A percentile compares a stretch with the other conserved stretches of the same genome.
Conservation (phyloP, 2,329 filamentous ascomycete species). For the Westerdykella sp. region DNA sequence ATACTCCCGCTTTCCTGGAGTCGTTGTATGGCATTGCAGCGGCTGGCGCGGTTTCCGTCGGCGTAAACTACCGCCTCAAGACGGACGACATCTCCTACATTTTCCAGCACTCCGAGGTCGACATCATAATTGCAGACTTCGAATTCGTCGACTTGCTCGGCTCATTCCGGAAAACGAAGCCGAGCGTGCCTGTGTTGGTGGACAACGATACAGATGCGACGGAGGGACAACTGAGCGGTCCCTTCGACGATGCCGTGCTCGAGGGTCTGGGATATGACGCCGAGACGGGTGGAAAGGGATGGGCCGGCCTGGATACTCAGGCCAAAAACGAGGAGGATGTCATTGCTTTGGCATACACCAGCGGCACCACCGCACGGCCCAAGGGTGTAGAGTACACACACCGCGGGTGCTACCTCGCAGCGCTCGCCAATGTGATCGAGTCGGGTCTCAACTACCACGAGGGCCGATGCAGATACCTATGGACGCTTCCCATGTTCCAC, state of each 20-base stretch:
- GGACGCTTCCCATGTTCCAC: conserved; percentile 87
- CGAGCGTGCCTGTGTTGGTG: conserved; percentile 64
- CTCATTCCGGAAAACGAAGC: conserved; percentile 55
- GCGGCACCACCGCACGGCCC: conserved; percentile 81
- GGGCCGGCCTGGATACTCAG: conserved; percentile 68
- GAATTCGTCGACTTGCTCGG: conserved; percentile 71
- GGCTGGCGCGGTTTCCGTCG: conserved; percentile 70
- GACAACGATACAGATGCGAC: conserved; percentile 79
- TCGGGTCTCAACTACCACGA: conserved; percentile 68
- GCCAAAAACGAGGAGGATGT: conserved; percentile 69
- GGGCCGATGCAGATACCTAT: conserved; percentile 74
- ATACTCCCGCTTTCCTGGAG: conserved; percentile 92
- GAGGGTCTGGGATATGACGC: conserved; percentile 72
- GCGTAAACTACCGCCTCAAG: conserved; percentile 69
- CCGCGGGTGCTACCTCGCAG: conserved; percentile 76
- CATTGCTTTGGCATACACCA: conserved; percentile 87
- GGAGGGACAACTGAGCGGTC: conserved; percentile 66
- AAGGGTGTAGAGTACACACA: conserved; percentile 94
- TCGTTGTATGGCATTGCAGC: conserved; percentile 81
- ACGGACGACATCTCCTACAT: conserved; percentile 85
- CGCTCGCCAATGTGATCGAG: conserved; percentile 81
- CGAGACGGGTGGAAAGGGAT: conserved; percentile 61
- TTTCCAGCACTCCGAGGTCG: conserved; percentile 78
- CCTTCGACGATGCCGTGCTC: conserved; percentile 75
- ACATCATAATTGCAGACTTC: conserved; percentile 77